These are phyloP conservation scores for Leptographium radiaticola DNA, from an alignment of 2,329 filamentous ascomycete species.

Conservation along the genomic window DNA sequence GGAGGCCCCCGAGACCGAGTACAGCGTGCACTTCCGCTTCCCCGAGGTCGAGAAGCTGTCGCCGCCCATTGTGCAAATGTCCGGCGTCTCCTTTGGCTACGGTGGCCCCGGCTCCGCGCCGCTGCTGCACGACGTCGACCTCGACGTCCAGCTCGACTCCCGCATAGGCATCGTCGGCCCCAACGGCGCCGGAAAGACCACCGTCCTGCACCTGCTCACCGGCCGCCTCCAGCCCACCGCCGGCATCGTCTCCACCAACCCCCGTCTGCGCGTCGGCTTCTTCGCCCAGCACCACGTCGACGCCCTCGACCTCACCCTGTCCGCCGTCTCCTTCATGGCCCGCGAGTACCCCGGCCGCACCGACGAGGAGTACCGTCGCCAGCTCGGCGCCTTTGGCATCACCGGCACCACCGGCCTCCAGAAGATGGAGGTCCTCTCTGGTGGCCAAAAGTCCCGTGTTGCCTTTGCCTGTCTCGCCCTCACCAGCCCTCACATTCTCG, in stretches of 20 bases:
- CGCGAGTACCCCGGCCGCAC: slow-evolving; percentile 80
- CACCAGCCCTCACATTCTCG: slow-evolving; percentile 89
- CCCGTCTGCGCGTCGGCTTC: slow-evolving; percentile 83
- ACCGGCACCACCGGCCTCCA: slow-evolving; percentile 94
- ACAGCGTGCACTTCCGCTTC: slow-evolving; percentile 93
- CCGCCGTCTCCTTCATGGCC: slow-evolving; percentile 92
- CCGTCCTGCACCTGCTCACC: slow-evolving; percentile 93
- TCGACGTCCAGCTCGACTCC: slow-evolving; percentile 95
- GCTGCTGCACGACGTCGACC: slow-evolving; percentile 73
- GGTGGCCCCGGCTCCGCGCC: slow-evolving; percentile 61
- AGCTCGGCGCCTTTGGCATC: slow-evolving; percentile 78
- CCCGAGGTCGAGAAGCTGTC: slow-evolving; percentile 96
- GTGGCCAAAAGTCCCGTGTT: slow-evolving; percentile 96
- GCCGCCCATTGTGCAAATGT: slow-evolving; percentile 96
- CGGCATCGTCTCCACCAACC: slow-evolving; percentile 78
- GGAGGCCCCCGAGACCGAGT: slow-evolving; percentile 81
- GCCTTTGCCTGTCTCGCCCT: slow-evolving; percentile 94
- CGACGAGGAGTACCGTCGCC: slow-evolving; percentile 92
- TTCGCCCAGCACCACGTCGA: slow-evolving; percentile 99
- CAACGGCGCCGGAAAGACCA: slow-evolving; percentile 98
- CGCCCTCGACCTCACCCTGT: slow-evolving; percentile 76
- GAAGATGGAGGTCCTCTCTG: slow-evolving; percentile 86
- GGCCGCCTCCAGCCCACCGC: slow-evolving; percentile 64
- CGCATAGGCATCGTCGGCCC: slow-evolving; percentile 98
- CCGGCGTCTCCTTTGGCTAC: slow-evolving; percentile 83